Percentiles rank a stretch among this genome's conserved stretches.
These are phyloP conservation scores for Phytophthora meadii DNA, from an alignment of 352 stramenopile species.

Conservation along the genomic window DNA sequence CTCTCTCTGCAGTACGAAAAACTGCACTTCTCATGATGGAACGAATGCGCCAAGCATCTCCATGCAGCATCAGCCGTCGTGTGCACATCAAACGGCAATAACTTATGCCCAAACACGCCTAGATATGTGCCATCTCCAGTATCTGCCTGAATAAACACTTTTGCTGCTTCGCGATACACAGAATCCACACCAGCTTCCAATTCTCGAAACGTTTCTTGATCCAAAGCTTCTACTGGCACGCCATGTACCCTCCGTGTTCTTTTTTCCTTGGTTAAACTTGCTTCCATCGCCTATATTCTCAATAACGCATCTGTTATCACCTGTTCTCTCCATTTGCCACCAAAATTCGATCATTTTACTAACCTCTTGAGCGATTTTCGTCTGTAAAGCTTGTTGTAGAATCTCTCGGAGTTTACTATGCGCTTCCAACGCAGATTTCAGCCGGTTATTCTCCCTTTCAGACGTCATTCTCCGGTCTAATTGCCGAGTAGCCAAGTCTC, in stretches of 20 bases:
- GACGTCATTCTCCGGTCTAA: slow-evolving; percentile 33
- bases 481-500: slow-evolving; percentile 34
- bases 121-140: slow-evolving; percentile 24
- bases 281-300: slow-evolving; percentile 28
- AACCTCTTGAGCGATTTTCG: slow-evolving; percentile 31
- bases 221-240: slow-evolving; percentile 24
- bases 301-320: background rate
- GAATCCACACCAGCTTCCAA: slow-evolving; percentile 34
- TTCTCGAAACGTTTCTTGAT: slow-evolving; percentile 40
- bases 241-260: slow-evolving; percentile 29
- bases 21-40: slow-evolving; percentile 40
- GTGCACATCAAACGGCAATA: slow-evolving; percentile 44
- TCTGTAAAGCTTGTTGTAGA: slow-evolving; percentile 38
- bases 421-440: slow-evolving; percentile 31
- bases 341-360: background rate
- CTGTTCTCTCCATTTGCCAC: background rate
- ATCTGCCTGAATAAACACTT: slow-evolving; percentile 35
- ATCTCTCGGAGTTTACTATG: slow-evolving; percentile 37
- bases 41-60: slow-evolving; percentile 40
- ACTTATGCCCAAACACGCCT: slow-evolving; percentile 49
- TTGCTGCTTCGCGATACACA: slow-evolving; percentile 41
- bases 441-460: slow-evolving; percentile 35
- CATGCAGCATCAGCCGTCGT: slow-evolving; percentile 42
- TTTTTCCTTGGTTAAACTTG: slow-evolving; percentile 25
- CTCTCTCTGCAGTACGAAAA: slow-evolving; percentile 38